Evolutionary conservation across 164 flowering plant species (phyloP).

Genomic region (Magnolia changhungtana): DNA sequence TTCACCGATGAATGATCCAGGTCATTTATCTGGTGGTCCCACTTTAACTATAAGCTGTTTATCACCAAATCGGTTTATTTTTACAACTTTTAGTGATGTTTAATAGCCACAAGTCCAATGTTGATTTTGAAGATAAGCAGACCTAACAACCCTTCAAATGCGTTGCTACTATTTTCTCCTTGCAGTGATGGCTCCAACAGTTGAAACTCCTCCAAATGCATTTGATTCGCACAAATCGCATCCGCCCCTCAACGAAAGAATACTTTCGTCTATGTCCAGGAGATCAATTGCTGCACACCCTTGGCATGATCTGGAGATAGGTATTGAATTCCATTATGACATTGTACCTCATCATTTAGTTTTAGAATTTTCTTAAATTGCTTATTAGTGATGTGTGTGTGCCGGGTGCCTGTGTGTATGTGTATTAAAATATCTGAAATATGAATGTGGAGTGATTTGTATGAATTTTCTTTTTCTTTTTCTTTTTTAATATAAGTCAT

Average conservation of each 20-base stretch:
- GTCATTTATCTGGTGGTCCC: neutral
- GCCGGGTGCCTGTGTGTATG: neutral
- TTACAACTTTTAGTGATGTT: neutral
- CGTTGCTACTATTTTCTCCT: constrained; percentile 10
- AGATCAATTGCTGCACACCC: constrained; percentile 86
- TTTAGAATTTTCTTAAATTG: neutral
- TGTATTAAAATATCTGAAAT: neutral
- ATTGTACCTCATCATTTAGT: neutral
- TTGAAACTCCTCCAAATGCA: constrained; percentile 31
- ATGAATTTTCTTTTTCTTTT: neutral
- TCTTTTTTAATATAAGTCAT: neutral
- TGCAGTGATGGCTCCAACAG: constrained; percentile 49
- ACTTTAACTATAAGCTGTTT: neutral
- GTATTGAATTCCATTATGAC: constrained; percentile 23
- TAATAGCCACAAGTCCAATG: neutral
- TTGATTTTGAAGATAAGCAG: neutral
- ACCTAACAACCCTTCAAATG: neutral
- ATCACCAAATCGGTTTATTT: neutral
- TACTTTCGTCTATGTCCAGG: constrained; percentile 70
- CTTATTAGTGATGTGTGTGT: neutral
- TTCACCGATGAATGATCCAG: neutral
- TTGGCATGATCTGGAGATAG: constrained; percentile 97
- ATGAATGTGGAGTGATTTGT: neutral
- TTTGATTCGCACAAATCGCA: constrained; percentile 21
- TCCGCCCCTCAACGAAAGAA: constrained; percentile 78